A percentile compares a stretch with the other conserved stretches of the same genome.
These are phyloP conservation scores for Boletus reticuloceps DNA, from an alignment of 768 basidiomycete species.

Conservation along the genomic window DNA sequence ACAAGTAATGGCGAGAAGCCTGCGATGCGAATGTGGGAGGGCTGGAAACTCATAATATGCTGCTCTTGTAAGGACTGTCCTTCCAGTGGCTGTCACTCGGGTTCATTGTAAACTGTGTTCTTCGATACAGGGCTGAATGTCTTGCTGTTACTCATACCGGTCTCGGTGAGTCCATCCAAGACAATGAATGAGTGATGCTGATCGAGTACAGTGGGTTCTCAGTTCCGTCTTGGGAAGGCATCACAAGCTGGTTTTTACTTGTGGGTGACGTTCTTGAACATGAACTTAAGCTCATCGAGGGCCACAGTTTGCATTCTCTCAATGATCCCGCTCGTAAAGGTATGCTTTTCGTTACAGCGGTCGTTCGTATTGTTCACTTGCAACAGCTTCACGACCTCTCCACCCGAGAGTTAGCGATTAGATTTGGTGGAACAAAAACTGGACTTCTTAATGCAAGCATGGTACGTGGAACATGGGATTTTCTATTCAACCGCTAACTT, in stretches of 20 bases:
- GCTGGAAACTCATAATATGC: slow-evolving; percentile 53
- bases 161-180: slow-evolving; percentile 47
- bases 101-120: neutral
- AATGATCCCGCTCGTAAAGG: slow-evolving; percentile 78
- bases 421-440: slow-evolving; percentile 74
- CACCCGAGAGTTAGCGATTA: slow-evolving; percentile 67
- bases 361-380: slow-evolving; percentile 4
- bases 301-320: slow-evolving; percentile 59
- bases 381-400: slow-evolving; percentile 71
- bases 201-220: slow-evolving; percentile 49
- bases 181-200: neutral
- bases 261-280: slow-evolving; percentile 37
- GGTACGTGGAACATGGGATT: slow-evolving; percentile 39
- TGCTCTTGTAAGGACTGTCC: slow-evolving; percentile 49
- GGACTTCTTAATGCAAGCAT: slow-evolving; percentile 81
- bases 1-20: slow-evolving; percentile 2
- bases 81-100: neutral
- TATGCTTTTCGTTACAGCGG: slow-evolving; percentile 21
- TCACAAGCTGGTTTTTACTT: slow-evolving; percentile 57
- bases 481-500: slow-evolving; percentile 1
- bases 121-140: slow-evolving; percentile 61
- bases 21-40: slow-evolving; percentile 35
- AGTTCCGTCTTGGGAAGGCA: slow-evolving; percentile 46
- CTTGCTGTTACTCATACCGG: slow-evolving; percentile 61
- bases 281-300: neutral